Percentiles rank a stretch among this genome's conserved stretches.
Evolutionary conservation across 164 flowering plant genomes (phyloP).

Genomic region (Brasenia schreberi): DNA sequence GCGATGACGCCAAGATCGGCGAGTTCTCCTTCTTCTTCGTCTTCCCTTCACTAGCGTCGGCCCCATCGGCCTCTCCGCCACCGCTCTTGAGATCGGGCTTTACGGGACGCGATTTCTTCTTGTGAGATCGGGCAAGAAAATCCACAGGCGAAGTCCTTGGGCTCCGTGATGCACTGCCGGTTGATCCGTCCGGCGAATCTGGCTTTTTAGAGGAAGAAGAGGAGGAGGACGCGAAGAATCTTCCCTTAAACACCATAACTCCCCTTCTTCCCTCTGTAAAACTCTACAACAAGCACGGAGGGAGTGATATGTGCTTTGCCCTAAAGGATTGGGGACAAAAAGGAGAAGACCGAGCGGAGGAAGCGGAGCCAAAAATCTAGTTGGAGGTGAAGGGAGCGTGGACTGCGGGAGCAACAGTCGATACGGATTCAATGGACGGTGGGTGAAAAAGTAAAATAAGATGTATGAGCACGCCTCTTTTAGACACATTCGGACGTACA

Average conservation of each 20-base stretch:
- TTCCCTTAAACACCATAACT: conserved; percentile 79
- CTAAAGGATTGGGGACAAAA: too few species aligned
- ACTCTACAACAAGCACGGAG: too few species aligned
- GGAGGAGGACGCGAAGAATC: conserved; percentile 75
- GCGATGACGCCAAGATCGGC: conserved; percentile 73
- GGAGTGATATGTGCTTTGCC: too few species aligned
- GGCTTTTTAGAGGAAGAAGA: conserved; percentile 44
- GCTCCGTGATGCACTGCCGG: conserved; percentile 17
- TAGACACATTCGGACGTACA: too few species aligned
- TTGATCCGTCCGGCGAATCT: conserved; percentile 2
- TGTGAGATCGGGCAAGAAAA: conserved; percentile 69
- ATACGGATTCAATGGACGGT: too few species aligned
- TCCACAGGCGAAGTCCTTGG: conserved; percentile 52
- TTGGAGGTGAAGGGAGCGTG: too few species aligned
- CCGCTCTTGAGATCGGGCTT: conserved; percentile 18
- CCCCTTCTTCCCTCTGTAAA: not conserved
- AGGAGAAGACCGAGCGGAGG: too few species aligned
- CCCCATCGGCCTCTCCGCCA: not conserved
- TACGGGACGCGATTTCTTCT: conserved; percentile 44
- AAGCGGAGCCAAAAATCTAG: too few species aligned
- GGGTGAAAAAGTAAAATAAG: too few species aligned
- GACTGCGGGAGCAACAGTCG: too few species aligned
- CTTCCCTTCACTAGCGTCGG: conserved; percentile 4
- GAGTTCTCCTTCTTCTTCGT: conserved; percentile 26
- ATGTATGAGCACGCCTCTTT: too few species aligned